phyloP scores from a whole-genome alignment of 2,329 filamentous ascomycete genomes.

The Clonostachys sp. region DNA sequence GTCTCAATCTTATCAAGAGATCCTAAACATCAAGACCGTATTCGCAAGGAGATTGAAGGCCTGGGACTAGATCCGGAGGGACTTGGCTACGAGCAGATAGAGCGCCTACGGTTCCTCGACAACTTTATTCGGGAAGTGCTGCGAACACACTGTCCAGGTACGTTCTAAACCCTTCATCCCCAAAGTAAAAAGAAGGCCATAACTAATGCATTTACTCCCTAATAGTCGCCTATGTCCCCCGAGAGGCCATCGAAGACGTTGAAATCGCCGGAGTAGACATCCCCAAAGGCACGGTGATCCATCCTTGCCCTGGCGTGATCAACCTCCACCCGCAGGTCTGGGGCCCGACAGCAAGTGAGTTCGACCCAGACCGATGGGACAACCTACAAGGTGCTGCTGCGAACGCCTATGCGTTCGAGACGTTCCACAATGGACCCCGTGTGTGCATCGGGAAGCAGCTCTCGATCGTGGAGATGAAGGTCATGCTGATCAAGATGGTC shows the following conservation, averaged over 20 bases:
- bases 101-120: constrained; percentile 27
- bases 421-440: constrained; percentile 28
- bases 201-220: not conserved
- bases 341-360: constrained; percentile 24
- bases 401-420: constrained; percentile 22
- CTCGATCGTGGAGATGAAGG: constrained; percentile 29
- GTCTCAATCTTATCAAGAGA: constrained; percentile 29
- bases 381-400: constrained; percentile 11
- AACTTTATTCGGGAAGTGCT: constrained; percentile 38
- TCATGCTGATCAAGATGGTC: constrained; percentile 23
- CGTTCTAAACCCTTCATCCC: constrained; percentile 1
- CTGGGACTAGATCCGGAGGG: constrained; percentile 6
- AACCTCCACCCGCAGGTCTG: constrained; percentile 27
- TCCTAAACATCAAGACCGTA: constrained; percentile 26
- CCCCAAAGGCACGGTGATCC: constrained; percentile 30
- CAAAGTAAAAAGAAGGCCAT: not conserved
- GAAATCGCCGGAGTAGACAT: constrained; percentile 25
- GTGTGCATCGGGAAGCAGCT: constrained; percentile 30
- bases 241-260: constrained; percentile 23
- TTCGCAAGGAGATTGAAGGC: constrained; percentile 27
- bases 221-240: constrained; percentile 23
- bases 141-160: constrained; percentile 31
- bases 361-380: constrained; percentile 33
- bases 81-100: constrained; percentile 13
- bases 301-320: constrained; percentile 26